Conservation (phyloP, 2,329 filamentous ascomycete species). For the Zymoseptoria tritici region DNA sequence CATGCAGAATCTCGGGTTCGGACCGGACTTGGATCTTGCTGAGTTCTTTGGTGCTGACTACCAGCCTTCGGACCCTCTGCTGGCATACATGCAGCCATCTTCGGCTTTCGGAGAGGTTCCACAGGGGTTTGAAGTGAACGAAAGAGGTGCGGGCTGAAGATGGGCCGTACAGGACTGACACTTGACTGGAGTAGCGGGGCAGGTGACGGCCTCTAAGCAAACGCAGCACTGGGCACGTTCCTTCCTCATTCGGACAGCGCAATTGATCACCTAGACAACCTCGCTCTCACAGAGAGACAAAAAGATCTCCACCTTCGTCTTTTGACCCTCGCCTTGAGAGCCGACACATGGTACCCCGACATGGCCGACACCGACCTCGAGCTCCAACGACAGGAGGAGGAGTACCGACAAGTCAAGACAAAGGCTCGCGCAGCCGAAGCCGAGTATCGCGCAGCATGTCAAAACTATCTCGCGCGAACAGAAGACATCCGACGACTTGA, state of each 20-base stretch:
- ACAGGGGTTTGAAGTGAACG: not conserved
- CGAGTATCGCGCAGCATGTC: not conserved
- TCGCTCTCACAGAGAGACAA: not conserved
- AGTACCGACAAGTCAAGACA: not conserved
- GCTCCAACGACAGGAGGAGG: not conserved
- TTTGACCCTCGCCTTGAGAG: not conserved
- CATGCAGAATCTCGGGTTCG: slow-evolving; percentile 57
- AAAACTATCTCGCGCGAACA: not conserved
- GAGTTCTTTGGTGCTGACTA: slow-evolving; percentile 43
- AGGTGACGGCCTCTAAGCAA: not conserved
- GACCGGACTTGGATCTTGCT: slow-evolving; percentile 52
- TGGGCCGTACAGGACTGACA: no score
- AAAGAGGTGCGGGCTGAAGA: slow-evolving; percentile 9
- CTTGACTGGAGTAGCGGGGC: not conserved
- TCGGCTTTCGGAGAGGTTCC: slow-evolving; percentile 4
- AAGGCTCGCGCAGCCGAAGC: not conserved
- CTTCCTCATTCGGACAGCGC: not conserved
- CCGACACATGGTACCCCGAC: not conserved
- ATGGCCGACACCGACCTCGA: not conserved
- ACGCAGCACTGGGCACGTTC: not conserved
- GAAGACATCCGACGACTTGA: not conserved
- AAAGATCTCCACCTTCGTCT: not conserved
- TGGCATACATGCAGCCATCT: slow-evolving; percentile 31
- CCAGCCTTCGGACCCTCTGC: slow-evolving; percentile 35
- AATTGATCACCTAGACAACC: not conserved